Percentiles rank a stretch among this genome's conserved stretches.
phyloP scores from a whole-genome alignment of 129 eudicot genomes.

The Chrysanthemum makinoi region DNA sequence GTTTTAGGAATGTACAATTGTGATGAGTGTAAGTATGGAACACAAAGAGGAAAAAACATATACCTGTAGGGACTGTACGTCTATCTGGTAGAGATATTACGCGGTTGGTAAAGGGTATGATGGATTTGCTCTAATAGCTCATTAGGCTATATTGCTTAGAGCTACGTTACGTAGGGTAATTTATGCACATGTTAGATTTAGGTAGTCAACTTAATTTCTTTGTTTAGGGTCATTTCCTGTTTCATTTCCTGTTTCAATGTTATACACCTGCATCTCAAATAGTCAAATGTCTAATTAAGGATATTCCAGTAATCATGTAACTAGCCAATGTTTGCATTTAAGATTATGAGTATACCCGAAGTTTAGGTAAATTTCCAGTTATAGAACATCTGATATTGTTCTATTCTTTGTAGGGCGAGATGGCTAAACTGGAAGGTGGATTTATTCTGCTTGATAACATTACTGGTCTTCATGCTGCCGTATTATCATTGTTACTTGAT shows the following conservation, averaged over 20 bases:
- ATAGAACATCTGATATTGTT: slow-evolving; percentile 8
- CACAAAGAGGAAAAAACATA: no score
- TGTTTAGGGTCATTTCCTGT: not conserved
- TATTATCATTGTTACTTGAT: slow-evolving; percentile 96
- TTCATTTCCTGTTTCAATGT: not conserved
- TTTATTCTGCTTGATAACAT: slow-evolving; percentile 79
- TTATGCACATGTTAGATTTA: slow-evolving; percentile 10
- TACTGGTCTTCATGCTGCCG: slow-evolving; percentile 95
- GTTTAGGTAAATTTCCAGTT: slow-evolving; percentile 1
- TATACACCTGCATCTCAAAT: not conserved
- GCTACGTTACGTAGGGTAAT: not conserved
- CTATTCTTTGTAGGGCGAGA: slow-evolving; percentile 61
- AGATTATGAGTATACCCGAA: not conserved
- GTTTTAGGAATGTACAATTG: no score
- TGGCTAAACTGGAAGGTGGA: slow-evolving; percentile 99
- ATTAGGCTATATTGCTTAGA: not conserved
- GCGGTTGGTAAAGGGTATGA: no score
- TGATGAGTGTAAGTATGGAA: no score
- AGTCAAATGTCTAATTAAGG: not conserved
- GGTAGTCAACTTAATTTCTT: slow-evolving; percentile 9
- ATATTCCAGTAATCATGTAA: not conserved
- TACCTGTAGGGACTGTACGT: no score
- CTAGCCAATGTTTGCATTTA: not conserved
- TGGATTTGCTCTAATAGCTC: not conserved
- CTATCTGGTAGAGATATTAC: no score